Evolutionary conservation across 2,329 filamentous ascomycete genomes (phyloP), one percentile per base, ranked within the genome.

Genomic region (Nothopassalora personata): DNA sequence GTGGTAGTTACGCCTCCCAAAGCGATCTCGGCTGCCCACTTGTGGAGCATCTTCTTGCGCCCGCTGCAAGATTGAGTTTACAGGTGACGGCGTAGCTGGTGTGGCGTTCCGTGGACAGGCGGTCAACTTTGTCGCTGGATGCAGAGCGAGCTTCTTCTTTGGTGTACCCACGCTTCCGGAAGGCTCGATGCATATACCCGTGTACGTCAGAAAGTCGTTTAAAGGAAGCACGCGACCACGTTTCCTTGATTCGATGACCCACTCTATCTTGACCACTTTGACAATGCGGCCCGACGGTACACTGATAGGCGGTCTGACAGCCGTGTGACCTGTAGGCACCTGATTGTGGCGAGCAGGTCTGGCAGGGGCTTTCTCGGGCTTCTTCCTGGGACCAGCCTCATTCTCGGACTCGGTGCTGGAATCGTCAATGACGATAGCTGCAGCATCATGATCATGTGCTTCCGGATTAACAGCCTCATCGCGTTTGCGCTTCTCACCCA

Each of bases 261-360:
- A 86, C 11, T 80, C 76, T 5, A 82, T 64, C 60, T 75, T 81
- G 46, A 85, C 66, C 2, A 86, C 79, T 60, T 75, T 77, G 51
- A 85, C 67, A 10, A 71, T 66, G 34, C 76, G 71, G 4, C 68
- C 65, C 11, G 54, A 47, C n/a, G 19, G 23, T 45, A 10, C 11
- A 31, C 36, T 11, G 39, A 36, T 9, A 43, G 33, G 46, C 18
- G 45, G 23, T 51, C 48, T 57, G 11, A 23, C 49, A 7, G 43
- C 19, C 30, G 28, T 13, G 15, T 34, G 31, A 34, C 8, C 31
- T 34, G 31, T 2, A 34, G 33, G 7, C n/a, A 33, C 18, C 13
- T 23, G 18, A 31, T 4, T 53, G 27, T 33, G 49, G 13, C 27
- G 34, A 15, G 30, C 5, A 31, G 27, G 23, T 11, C 34, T 48